Conservation (phyloP, 306 rosid species). For the Herpetospermum pedunculosum region DNA sequence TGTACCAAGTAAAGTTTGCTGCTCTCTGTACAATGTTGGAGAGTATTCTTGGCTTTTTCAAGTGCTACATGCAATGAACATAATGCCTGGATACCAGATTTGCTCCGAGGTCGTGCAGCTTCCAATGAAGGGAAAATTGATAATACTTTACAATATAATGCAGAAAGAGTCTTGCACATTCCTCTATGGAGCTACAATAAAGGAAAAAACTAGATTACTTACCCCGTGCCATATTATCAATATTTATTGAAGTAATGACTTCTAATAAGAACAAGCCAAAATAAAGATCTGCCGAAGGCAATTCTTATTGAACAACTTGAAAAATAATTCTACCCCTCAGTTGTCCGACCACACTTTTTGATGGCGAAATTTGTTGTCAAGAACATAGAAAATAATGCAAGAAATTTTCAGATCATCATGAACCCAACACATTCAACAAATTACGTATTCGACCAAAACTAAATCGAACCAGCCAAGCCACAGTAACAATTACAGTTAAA, state of each 20-base stretch:
- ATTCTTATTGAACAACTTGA: background rate
- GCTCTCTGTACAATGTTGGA: conserved; percentile 81
- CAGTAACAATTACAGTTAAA: background rate
- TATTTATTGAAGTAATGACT: background rate
- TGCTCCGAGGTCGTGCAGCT: conserved; percentile 96
- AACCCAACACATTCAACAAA: background rate
- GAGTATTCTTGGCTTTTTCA: conserved; percentile 81
- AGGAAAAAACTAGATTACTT: conserved; percentile 9
- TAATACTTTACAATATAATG: conserved; percentile 58
- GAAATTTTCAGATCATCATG: background rate
- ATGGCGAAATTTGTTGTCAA: background rate
- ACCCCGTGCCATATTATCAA: background rate
- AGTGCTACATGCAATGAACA: conserved; percentile 89
- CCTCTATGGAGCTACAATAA: conserved; percentile 74
- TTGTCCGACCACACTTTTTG: background rate
- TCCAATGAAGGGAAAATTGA: conserved; percentile 83
- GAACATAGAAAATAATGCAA: background rate
- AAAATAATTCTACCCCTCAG: background rate
- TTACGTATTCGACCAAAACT: background rate
- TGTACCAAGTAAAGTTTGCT: conserved; percentile 97
- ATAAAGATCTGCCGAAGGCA: background rate
- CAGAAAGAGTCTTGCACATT: conserved; percentile 84
- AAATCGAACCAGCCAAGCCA: background rate
- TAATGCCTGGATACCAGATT: conserved; percentile 86
- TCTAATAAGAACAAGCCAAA: background rate